Evolutionary conservation across 2,329 filamentous ascomycete genomes (phyloP), one percentile per base, ranked within the genome.

Genomic region (Metarhizium humberi): DNA sequence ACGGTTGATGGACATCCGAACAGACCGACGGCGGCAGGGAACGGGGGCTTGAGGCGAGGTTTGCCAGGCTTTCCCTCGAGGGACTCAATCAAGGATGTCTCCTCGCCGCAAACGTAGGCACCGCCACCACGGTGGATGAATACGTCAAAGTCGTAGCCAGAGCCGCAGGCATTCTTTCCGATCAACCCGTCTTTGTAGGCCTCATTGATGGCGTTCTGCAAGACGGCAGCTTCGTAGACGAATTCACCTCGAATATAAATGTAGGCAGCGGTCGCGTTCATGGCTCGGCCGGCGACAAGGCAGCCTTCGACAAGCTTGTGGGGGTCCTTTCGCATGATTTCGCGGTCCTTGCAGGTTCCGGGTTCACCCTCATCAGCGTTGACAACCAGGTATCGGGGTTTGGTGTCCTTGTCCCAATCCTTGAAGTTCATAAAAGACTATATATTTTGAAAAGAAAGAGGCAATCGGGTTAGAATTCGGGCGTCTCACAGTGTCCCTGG

Each of bases 351-450:
- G 86, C 94, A 99, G 54, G 94, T 99, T 73, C 94, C 94, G 34
- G 94, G 94, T 76, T 99, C 94, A 68, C 94, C 94, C 78, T 99
- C 94, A 72, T 99, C 94, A 63, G 94, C 94, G 69, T 99, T 99
- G 77, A 99, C 90, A 59, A 99, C 92, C 55, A 99, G 80, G 70
- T 99, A 99, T 67, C 94, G 86, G 62, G 94, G 94, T 76, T 95
- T 95, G 66, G 75, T 87, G 72, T 97, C 94, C 77, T 99, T 95
- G 67, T 99, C 92, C 94, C 94, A 99, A 67, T 91, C 94, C 77
- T 96, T 96, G 80, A 92, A 92, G 81, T 99, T 99, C 94, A 99
- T 99, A 75, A 99, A 99, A 51, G 92, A 96, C 91, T 95, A 67
- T 34, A 40, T 32, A n/a, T 38, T 38, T 40, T 38, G 40, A 25